Conservation (phyloP, 2,329 filamentous ascomycete genomes). For the Simplicillium sp. region DNA sequence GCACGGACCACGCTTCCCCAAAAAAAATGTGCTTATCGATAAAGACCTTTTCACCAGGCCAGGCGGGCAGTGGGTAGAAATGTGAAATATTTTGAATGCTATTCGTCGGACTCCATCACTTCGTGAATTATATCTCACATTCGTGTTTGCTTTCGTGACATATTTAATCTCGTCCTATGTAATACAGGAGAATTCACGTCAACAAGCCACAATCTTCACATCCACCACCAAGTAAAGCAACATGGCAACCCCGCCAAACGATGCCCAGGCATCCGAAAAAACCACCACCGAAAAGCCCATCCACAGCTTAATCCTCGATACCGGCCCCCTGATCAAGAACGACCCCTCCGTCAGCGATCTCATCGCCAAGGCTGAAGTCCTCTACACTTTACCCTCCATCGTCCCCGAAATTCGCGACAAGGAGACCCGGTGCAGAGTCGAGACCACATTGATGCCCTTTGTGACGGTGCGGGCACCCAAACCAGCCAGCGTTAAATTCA, state of each 20-base stretch:
- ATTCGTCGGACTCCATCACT: no score
- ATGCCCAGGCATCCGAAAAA: conserved; percentile 5
- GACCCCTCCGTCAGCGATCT: conserved; percentile 78
- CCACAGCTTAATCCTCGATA: conserved; percentile 79
- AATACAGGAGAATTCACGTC: no score
- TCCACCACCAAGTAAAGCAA: no score
- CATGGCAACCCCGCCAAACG: conserved; percentile 5
- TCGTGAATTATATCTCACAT: no score
- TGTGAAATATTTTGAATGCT: no score
- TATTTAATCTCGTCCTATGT: no score
- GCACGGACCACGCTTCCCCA: no score
- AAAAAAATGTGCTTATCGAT: no score
- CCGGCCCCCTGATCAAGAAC: conserved; percentile 90
- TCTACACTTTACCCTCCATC: conserved; percentile 80
- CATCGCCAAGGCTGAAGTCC: conserved; percentile 62
- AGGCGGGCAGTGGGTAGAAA: no score
- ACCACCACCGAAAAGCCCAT: conserved; percentile 48
- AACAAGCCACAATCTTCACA: no score
- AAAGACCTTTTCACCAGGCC: no score
- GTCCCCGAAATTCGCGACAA: conserved; percentile 82
- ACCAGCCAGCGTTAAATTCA: conserved; percentile 67
- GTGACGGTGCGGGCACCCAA: conserved; percentile 66
- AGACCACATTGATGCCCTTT: conserved; percentile 81
- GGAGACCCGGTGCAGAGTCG: conserved; percentile 67
- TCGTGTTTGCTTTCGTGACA: no score